phyloP scores from a whole-genome alignment of 495 filamentous ascomycete species.

The Hypoxylon intermedium region DNA sequence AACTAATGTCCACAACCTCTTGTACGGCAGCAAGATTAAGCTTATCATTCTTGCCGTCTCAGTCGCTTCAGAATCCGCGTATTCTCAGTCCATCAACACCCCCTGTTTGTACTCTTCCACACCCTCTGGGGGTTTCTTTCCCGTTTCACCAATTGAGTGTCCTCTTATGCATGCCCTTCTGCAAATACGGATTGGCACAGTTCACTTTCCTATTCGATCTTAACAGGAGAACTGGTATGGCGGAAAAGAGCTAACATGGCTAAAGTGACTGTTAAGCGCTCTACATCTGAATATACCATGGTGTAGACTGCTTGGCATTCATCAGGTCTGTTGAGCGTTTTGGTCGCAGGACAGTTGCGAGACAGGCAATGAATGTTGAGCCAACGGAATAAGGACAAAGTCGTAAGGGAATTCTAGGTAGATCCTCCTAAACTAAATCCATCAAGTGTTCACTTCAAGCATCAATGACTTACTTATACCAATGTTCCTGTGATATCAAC shows the following conservation, averaged over 20 bases:
- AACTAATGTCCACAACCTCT: neutral
- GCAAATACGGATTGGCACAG: neutral
- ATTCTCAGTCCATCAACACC: neutral
- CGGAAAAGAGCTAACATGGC: neutral
- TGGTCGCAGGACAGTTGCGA: neutral
- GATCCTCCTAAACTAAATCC: too few species aligned
- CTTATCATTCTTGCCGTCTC: neutral
- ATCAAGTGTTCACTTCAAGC: too few species aligned
- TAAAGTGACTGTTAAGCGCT: neutral
- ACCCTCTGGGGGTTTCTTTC: neutral
- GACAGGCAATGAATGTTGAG: too few species aligned
- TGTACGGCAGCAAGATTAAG: neutral
- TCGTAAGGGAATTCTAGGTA: too few species aligned
- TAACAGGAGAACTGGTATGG: neutral
- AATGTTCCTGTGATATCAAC: too few species aligned
- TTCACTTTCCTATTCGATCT: neutral
- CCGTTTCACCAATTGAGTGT: constrained; percentile 14
- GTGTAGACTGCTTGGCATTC: too few species aligned
- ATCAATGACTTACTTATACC: too few species aligned
- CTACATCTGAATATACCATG: too few species aligned
- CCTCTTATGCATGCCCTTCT: neutral
- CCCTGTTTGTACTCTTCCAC: neutral
- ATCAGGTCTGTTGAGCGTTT: too few species aligned
- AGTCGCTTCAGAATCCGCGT: neutral
- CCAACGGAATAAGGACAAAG: too few species aligned